These are phyloP conservation scores for Chloromonas sp. DNA, from an alignment of 163 green algal species.

Conservation along the genomic window DNA sequence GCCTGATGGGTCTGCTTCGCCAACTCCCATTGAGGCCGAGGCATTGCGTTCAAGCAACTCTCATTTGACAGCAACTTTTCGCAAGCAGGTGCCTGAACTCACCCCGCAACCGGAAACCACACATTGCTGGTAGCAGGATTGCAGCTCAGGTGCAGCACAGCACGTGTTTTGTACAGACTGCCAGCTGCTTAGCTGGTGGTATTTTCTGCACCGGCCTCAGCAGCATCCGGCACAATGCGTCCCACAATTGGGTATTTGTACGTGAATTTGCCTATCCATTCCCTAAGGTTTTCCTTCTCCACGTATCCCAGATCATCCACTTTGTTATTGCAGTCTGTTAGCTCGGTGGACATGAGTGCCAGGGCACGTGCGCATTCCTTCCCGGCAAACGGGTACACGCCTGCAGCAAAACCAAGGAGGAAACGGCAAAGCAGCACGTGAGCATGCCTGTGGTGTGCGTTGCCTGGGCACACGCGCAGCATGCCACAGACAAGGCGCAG, in stretches of 20 bases:
- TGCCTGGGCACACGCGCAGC: no score
- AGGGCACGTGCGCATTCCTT: constrained; percentile 78
- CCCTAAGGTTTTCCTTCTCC: constrained; percentile 67
- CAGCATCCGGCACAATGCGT: background rate
- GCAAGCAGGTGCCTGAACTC: no score
- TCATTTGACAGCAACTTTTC: no score
- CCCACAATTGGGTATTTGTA: constrained; percentile 76
- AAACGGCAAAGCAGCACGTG: background rate
- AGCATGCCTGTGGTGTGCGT: background rate
- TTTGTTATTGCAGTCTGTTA: constrained; percentile 67
- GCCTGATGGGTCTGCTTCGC: no score
- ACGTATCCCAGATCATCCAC: constrained; percentile 48
- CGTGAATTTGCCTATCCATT: constrained; percentile 78
- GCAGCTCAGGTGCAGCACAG: no score
- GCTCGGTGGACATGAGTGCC: constrained; percentile 76
- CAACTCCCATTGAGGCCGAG: no score
- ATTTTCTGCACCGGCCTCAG: background rate
- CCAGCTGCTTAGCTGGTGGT: no score
- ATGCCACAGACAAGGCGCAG: no score
- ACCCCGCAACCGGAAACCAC: no score
- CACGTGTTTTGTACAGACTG: no score
- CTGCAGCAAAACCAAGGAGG: constrained; percentile 14
- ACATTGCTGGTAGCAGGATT: no score
- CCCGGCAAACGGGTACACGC: constrained; percentile 82
- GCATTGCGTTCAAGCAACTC: no score